These are phyloP conservation scores for Aspergillus homomorphus DNA, from an alignment of 495 filamentous ascomycete species.

Conservation along the genomic window DNA sequence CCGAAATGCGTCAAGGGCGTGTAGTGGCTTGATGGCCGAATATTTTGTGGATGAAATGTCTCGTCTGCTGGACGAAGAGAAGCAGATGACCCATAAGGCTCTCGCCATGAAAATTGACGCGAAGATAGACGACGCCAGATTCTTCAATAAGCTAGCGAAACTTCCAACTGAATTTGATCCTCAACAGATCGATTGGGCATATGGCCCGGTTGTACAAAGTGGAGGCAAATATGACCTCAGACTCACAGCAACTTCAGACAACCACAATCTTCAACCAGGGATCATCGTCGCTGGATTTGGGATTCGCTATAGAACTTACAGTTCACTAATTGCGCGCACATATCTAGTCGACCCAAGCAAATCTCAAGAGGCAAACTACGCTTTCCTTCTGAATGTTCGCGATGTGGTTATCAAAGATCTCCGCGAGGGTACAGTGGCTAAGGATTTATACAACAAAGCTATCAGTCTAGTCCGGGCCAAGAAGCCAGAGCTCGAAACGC, in stretches of 20 bases:
- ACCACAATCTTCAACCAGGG: conserved; percentile 83
- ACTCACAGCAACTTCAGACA: conserved; percentile 68
- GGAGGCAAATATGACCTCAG: conserved; percentile 92
- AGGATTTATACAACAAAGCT: conserved; percentile 91
- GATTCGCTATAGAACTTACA: conserved; percentile 91
- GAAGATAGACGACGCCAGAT: conserved; percentile 90
- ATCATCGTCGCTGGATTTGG: conserved; percentile 91
- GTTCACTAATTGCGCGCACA: conserved; percentile 82
- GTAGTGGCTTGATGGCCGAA: conserved; percentile 84
- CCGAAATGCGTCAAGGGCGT: conserved; percentile 87
- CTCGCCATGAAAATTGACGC: conserved; percentile 79
- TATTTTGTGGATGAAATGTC: conserved; percentile 99
- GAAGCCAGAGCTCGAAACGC: conserved; percentile 89
- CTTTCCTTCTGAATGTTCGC: conserved; percentile 81
- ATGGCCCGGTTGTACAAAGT: conserved; percentile 89
- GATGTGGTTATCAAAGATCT: conserved; percentile 85
- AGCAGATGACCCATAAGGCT: conserved; percentile 87
- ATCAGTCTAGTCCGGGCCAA: conserved; percentile 71
- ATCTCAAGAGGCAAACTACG: conserved; percentile 89
- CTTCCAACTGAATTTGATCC: conserved; percentile 83
- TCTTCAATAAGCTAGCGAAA: conserved; percentile 81
- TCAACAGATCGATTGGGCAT: conserved; percentile 89
- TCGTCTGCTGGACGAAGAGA: conserved; percentile 86
- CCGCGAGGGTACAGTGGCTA: conserved; percentile 79
- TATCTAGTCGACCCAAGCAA: conserved; percentile 97